Base-by-base conservation (phyloP, 2,329 filamentous ascomycete species). In the Stemphylium beticola region DNA sequence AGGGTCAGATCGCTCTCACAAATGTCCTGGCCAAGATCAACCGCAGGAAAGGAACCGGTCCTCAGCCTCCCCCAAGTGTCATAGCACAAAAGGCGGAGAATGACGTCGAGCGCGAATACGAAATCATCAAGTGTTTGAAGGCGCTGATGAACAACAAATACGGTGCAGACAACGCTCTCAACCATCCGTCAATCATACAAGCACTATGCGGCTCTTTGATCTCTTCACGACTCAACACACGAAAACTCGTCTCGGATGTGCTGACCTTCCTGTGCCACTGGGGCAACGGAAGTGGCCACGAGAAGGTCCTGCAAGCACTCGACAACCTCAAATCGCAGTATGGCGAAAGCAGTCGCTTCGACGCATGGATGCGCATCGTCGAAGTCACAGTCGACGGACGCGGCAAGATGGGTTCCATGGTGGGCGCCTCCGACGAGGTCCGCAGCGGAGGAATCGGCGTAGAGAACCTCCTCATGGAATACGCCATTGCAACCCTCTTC, bases 141-240 rank as follows among this genome's bases (percentile, higher is more conserved):
- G 92, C 93, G 29, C 79, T 98, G 53, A 96, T 98, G 90, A 99
- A 99, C 85, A 99, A 97, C 84, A 97, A 96, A 75, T 98, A 96
- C 74, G 95, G 95, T 58, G 95, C 95, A 58, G 95, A 99, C 73
- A 93, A 99, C 82, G 95, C 95, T 15, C 82, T 99, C 53, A 82
- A 86, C 57, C 93, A 98, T 72, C 90, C 95, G 71, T 91, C 93
- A 72, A 91, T 98, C 60, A 88, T 97, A 60, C 87, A 96, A 52
- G 91, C 95, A 1, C 82, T 99, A 39, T 91, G 89, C 44, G 92
- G 87, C 18, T 96, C 92, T 32, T 82, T 99, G 53, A 91, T 93
- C 48, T 96, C 93, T 9, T 89, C 93, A 8, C 87, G 95, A 46
- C 82, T 99, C 53, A 95, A 92, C 43, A 98, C 95, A 1, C 83